A percentile compares a stretch with the other conserved stretches of the same genome.
Conservation (phyloP, 768 basidiomycete species). For the Boletellus sp. region DNA sequence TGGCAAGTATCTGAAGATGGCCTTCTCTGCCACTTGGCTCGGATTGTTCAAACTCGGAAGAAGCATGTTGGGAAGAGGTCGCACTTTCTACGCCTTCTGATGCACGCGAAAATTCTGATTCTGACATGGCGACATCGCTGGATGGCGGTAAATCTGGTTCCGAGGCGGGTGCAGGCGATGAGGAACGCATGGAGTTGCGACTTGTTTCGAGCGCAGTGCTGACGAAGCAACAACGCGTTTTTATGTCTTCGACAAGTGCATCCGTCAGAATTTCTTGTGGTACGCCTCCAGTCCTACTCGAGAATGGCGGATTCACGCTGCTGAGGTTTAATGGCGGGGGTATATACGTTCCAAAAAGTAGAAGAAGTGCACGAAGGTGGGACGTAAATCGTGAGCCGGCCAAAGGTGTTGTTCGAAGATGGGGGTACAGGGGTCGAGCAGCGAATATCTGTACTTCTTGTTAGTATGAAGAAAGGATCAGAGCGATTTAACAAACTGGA, state of each 20-base stretch:
- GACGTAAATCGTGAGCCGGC: slow-evolving; percentile 80
- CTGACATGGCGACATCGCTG: slow-evolving; percentile 61
- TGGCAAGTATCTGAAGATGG: slow-evolving; percentile 57
- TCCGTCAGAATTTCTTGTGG: slow-evolving; percentile 80
- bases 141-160: slow-evolving; percentile 41
- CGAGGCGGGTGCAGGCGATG: slow-evolving; percentile 29
- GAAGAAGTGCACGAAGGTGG: slow-evolving; percentile 77
- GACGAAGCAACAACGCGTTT: slow-evolving; percentile 88
- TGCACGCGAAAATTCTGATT: slow-evolving; percentile 60
- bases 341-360: slow-evolving; percentile 80
- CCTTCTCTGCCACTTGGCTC: slow-evolving; percentile 19
- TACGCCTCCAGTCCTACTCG: slow-evolving; percentile 62
- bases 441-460: slow-evolving; percentile 73
- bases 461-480: neutral
- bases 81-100: slow-evolving; percentile 48
- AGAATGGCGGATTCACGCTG: slow-evolving; percentile 56
- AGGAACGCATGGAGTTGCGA: slow-evolving; percentile 31
- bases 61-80: slow-evolving; percentile 46
- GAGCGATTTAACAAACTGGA: slow-evolving; percentile 54
- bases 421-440: slow-evolving; percentile 81
- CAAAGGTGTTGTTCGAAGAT: slow-evolving; percentile 78
- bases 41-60: slow-evolving; percentile 49
- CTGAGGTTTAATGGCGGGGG: slow-evolving; percentile 74
- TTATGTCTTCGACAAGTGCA: slow-evolving; percentile 81
- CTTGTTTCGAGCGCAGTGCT: slow-evolving; percentile 51